These are phyloP conservation scores for Gossypium herbaceum DNA, from an alignment of 345 rosid genomes.

Conservation along the genomic window DNA sequence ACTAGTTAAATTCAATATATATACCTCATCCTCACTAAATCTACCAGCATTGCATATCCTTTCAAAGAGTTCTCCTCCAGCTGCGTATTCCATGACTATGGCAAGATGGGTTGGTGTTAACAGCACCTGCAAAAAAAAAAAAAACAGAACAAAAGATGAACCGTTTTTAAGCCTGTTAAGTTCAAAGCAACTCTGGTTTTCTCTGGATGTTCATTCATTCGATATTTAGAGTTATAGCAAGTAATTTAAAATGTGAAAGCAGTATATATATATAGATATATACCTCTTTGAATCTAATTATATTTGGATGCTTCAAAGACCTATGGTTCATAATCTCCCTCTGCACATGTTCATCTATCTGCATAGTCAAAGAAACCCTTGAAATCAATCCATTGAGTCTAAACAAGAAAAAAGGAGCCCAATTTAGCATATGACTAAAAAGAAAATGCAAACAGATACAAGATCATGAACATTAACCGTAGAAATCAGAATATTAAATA, in stretches of 20 bases:
- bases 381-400: neutral
- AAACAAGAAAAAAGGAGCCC: neutral
- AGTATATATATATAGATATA: neutral
- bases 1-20: neutral
- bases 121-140: slow-evolving; percentile 45
- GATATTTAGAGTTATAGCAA: neutral
- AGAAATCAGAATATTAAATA: too few species aligned
- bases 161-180: neutral
- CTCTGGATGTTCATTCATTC: neutral
- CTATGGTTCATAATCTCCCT: slow-evolving; percentile 96
- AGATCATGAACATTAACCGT: neutral
- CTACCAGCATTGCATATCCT: slow-evolving; percentile 79
- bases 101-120: slow-evolving; percentile 83
- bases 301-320: slow-evolving; percentile 83
- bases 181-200: neutral
- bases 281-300: slow-evolving; percentile 83
- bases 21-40: slow-evolving; percentile 83
- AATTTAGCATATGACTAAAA: neutral
- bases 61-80: slow-evolving; percentile 84
- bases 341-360: slow-evolving; percentile 95
- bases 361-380: slow-evolving; percentile 10
- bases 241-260: too few species aligned
- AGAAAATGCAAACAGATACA: neutral
- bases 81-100: slow-evolving; percentile 89
- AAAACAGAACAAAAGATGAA: neutral